Percentiles rank a stretch among this genome's conserved stretches.
Evolutionary conservation across 2,329 filamentous ascomycete genomes (phyloP).

Genomic region (Venturia oleaginea): DNA sequence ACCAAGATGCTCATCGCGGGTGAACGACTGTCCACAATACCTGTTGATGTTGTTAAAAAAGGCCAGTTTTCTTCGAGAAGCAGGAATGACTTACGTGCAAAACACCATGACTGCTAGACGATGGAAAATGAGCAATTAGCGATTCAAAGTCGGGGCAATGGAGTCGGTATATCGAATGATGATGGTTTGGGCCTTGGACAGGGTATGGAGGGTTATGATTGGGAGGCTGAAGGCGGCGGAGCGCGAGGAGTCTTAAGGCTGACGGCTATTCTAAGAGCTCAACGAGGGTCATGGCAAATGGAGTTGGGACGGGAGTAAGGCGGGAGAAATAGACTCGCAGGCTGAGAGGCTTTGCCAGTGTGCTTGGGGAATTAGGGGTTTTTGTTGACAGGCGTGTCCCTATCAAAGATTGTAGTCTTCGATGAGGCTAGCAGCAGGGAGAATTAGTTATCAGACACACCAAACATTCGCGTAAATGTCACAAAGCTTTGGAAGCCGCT

Average conservation of each 20-base stretch:
- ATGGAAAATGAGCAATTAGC: slow-evolving; percentile 13
- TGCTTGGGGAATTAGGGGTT: not conserved
- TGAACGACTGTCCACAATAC: slow-evolving; percentile 45
- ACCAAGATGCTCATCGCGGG: slow-evolving; percentile 42
- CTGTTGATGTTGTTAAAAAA: not conserved
- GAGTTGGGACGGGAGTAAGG: not conserved
- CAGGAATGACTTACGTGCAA: slow-evolving; percentile 30
- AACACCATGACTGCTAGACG: slow-evolving; percentile 36
- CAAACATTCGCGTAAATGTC: slow-evolving; percentile 1
- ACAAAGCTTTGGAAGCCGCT: not conserved
- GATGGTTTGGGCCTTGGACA: not conserved
- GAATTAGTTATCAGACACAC: slow-evolving; percentile 1
- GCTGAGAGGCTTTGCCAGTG: not conserved
- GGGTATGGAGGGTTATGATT: not conserved
- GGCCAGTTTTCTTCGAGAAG: too few relatives aligned
- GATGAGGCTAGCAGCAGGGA: not conserved
- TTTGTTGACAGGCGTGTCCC: not conserved
- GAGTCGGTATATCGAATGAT: slow-evolving; percentile 7
- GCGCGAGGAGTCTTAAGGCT: slow-evolving; percentile 11
- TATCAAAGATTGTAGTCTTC: not conserved
- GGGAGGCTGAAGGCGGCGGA: slow-evolving; percentile 6
- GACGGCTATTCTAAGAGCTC: slow-evolving; percentile 9
- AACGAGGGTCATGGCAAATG: slow-evolving; percentile 1
- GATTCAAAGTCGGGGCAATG: not conserved
- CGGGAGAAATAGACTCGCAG: not conserved